Evolutionary conservation across 2,329 filamentous ascomycete genomes (phyloP), one percentile per base, ranked within the genome.

Genomic region (Triangularia setosa): DNA sequence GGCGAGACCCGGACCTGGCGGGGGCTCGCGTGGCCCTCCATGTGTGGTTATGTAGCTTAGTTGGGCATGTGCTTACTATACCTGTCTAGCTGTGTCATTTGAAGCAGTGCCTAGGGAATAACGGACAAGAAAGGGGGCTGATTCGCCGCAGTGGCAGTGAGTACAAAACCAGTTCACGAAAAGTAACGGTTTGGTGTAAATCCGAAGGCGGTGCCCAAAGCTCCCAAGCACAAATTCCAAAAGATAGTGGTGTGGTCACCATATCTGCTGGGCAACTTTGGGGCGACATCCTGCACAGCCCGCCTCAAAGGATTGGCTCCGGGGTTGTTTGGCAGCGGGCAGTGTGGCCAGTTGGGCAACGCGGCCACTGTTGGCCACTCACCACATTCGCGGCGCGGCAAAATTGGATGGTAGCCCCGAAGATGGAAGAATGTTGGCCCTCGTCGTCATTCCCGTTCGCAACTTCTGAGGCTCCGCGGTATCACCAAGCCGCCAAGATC

Each of bases 91-190:
- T 44, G 18, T 44, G 40, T 48, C 40, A 48, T 48, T 48, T 21
- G 33, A 16, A 16, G 33, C 33, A 40, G 33, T 40, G 5, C 40
- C 40, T 1, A 48, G 28, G 27, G 24, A 54, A 62, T 40, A 30
- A 55, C 40, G 24, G 52, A 48, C 33, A 62, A 56, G 52, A 28
- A 44, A 60, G 12, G 56, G 56, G 61, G 61, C 35, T 61, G 58
- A 27, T 62, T 55, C n/a, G 35, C 57, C 14, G 57, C 24, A 18
- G 61, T 64, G 65, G 65, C 63, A 27, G 58, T 60, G 56, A 58
- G 55, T 61, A 24, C 58, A 44, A 52, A 8, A 27, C 2, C 25
- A 11, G n/a, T 33, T 59, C 57, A 59, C 30, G n/a, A 25, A 25
- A 53, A 12, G 24, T 23, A 24, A 53, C 48, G 48, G 48, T 40